Conservation (phyloP, 225 moss, liverwort and hornwort species). For the Marchantia polymorpha region DNA sequence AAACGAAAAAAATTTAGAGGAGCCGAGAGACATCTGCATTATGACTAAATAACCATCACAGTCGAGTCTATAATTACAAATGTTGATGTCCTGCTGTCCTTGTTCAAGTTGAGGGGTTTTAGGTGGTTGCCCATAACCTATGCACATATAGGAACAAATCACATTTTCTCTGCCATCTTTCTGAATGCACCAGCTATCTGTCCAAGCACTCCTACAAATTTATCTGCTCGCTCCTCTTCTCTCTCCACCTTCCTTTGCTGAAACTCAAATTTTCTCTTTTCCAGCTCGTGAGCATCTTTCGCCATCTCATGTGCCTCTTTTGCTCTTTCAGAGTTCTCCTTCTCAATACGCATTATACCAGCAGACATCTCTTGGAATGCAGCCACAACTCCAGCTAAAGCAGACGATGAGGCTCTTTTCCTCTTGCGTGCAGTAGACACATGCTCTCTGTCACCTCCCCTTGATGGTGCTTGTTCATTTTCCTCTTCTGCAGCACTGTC, state of each 20-base stretch:
- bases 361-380: conserved; percentile 23
- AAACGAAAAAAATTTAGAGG: neutral
- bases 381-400: conserved; percentile 26
- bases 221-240: conserved; percentile 25
- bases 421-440: conserved; percentile 22
- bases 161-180: conserved; percentile 29
- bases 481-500: conserved; percentile 18
- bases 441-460: conserved; percentile 13
- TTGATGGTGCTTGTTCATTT: conserved; percentile 16
- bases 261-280: conserved; percentile 23
- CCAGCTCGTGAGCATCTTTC: conserved; percentile 24
- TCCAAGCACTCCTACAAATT: conserved; percentile 22
- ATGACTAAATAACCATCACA: neutral
- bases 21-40: neutral
- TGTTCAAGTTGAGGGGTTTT: neutral
- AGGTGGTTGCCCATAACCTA: neutral
- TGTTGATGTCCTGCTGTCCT: neutral
- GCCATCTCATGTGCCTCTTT: conserved; percentile 24
- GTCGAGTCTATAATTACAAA: neutral
- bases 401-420: conserved; percentile 22
- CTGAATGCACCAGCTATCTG: conserved; percentile 23
- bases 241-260: conserved; percentile 25
- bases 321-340: conserved; percentile 22
- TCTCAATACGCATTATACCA: conserved; percentile 25
- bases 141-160: neutral